Conservation (phyloP, 305 asterid genomes). For the Salvia sclarea region DNA sequence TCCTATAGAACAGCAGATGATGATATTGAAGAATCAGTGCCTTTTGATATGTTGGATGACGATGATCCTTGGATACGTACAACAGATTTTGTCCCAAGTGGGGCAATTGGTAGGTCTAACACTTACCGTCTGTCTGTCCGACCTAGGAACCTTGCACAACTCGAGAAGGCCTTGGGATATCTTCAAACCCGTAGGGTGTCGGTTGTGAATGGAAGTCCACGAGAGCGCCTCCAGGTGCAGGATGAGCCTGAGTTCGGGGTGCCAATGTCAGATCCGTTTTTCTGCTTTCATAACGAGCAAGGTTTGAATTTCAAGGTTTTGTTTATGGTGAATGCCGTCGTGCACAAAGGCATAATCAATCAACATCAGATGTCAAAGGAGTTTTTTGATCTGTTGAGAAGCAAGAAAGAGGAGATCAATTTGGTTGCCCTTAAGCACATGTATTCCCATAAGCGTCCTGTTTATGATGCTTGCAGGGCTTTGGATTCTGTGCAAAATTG, state of each 20-base stretch:
- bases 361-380: constrained; percentile 73
- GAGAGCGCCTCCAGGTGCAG: constrained; percentile 30
- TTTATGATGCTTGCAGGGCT: constrained; percentile 54
- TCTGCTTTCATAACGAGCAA: constrained; percentile 54
- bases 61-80: constrained; percentile 98
- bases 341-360: constrained; percentile 82
- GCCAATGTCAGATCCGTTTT: constrained; percentile 56
- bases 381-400: constrained; percentile 58
- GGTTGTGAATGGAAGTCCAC: constrained; percentile 20
- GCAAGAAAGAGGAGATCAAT: constrained; percentile 57
- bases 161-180: constrained; percentile 50
- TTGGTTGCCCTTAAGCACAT: constrained; percentile 64
- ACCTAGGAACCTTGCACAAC: constrained; percentile 52
- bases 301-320: constrained; percentile 56
- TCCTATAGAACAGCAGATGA: constrained; percentile 89
- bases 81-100: constrained; percentile 71
- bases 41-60: constrained; percentile 80
- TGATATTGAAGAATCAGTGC: constrained; percentile 67
- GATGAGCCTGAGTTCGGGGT: constrained; percentile 72
- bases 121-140: constrained; percentile 58
- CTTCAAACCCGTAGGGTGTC: constrained; percentile 50
- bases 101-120: constrained; percentile 86
- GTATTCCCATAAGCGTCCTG: constrained; percentile 59
- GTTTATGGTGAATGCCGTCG: constrained; percentile 72
- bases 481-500: constrained; percentile 51